Percentiles rank a stretch among this genome's conserved stretches.
These are phyloP conservation scores for Tuber brumale DNA, from an alignment of 495 filamentous ascomycete species.

Conservation along the genomic window DNA sequence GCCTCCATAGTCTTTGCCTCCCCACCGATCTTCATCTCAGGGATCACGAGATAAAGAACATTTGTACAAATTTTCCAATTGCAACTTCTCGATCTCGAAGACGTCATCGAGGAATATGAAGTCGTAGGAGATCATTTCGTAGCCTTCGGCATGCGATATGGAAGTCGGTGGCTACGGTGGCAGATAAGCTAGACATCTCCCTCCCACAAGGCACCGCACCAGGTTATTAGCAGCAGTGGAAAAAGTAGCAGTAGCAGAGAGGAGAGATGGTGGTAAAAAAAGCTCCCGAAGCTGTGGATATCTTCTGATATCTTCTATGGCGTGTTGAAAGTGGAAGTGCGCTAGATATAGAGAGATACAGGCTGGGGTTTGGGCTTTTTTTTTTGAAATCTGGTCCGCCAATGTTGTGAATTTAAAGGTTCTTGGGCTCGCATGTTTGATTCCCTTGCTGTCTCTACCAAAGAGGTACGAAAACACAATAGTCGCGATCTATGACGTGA, in stretches of 20 bases:
- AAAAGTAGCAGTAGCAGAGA: not conserved
- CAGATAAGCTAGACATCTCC: conserved; percentile 56
- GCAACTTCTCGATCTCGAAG: conserved; percentile 49
- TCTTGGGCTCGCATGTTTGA: no score
- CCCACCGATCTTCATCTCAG: conserved; percentile 60
- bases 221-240: conserved; percentile 15
- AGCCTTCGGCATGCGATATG: conserved; percentile 58
- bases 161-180: conserved; percentile 52
- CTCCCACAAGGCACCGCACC: no score
- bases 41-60: conserved; percentile 53
- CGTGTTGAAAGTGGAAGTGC: not conserved
- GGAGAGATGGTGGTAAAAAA: conserved; percentile 7
- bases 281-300: conserved; percentile 15
- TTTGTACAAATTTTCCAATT: conserved; percentile 55
- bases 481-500: no score
- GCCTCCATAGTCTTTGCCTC: conserved; percentile 59
- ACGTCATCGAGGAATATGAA: conserved; percentile 61
- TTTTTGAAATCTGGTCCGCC: no score
- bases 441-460: no score
- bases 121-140: conserved; percentile 62
- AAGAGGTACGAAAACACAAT: no score
- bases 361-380: no score
- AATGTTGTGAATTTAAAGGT: no score
- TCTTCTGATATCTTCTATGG: not conserved
- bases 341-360: no score